These are phyloP conservation scores for Phytophthora pluvialis DNA, from an alignment of 352 stramenopile species.

Conservation along the genomic window DNA sequence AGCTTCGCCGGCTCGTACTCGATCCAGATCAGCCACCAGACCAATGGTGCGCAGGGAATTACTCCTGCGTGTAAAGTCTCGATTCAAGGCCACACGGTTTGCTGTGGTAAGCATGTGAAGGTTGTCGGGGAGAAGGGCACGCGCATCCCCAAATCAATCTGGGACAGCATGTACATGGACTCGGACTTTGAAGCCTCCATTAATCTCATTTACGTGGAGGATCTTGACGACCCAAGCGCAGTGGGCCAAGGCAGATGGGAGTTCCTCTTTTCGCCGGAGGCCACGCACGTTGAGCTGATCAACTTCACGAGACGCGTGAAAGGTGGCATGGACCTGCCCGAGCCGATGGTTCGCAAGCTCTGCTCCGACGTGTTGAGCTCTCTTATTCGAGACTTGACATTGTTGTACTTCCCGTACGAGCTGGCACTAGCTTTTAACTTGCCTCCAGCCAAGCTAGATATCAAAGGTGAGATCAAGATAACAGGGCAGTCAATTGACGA, in stretches of 20 bases:
- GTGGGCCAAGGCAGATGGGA: slow-evolving; percentile 64
- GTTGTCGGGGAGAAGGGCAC: slow-evolving; percentile 79
- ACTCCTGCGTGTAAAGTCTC: slow-evolving; percentile 67
- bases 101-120: slow-evolving; percentile 78
- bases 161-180: slow-evolving; percentile 79
- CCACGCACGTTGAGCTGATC: slow-evolving; percentile 65
- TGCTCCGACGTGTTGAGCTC: slow-evolving; percentile 69
- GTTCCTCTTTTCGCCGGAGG: slow-evolving; percentile 59
- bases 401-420: slow-evolving; percentile 75
- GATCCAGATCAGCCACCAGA: slow-evolving; percentile 72
- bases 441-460: slow-evolving; percentile 62
- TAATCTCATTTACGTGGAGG: slow-evolving; percentile 71
- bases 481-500: slow-evolving; percentile 59
- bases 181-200: slow-evolving; percentile 67
- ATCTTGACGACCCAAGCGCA: slow-evolving; percentile 42
- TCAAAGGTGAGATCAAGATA: slow-evolving; percentile 65
- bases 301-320: slow-evolving; percentile 74
- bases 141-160: slow-evolving; percentile 79
- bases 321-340: slow-evolving; percentile 73
- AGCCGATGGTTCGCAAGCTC: slow-evolving; percentile 74
- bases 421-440: slow-evolving; percentile 60
- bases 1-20: slow-evolving; percentile 63
- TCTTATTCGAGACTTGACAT: slow-evolving; percentile 61
- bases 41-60: slow-evolving; percentile 70
- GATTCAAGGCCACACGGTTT: slow-evolving; percentile 70